These are phyloP conservation scores for Dovyalis caffra DNA, from an alignment of 345 rosid genomes.

Conservation along the genomic window DNA sequence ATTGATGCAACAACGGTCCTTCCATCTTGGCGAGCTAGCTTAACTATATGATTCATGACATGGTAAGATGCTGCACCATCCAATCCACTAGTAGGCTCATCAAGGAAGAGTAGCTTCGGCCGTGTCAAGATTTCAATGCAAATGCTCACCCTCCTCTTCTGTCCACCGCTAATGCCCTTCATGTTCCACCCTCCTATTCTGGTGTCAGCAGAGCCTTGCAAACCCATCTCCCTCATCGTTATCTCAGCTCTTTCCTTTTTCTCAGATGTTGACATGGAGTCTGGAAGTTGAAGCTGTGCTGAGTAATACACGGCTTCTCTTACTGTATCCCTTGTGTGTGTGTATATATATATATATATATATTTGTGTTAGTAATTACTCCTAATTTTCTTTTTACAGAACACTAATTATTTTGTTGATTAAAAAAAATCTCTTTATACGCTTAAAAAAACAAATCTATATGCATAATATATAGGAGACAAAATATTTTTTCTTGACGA, in stretches of 20 bases:
- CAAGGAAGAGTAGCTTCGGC: constrained; percentile 49
- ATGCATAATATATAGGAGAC: too few species aligned
- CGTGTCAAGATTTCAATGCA: constrained; percentile 49
- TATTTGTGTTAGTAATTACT: too few species aligned
- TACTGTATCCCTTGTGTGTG: too few species aligned
- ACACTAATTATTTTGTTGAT: too few species aligned
- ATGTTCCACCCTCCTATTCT: constrained; percentile 54
- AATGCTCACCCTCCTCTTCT: too few species aligned
- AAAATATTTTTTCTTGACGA: too few species aligned
- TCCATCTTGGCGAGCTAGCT: constrained; percentile 31
- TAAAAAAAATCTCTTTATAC: too few species aligned
- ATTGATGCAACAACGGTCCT: constrained; percentile 42
- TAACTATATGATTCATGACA: constrained; percentile 44
- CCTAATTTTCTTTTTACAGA: too few species aligned
- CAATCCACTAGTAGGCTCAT: constrained; percentile 54
- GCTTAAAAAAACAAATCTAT: too few species aligned
- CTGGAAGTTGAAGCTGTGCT: constrained; percentile 52
- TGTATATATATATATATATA: too few species aligned
- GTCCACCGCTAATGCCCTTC: constrained; percentile 57
- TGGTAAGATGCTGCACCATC: constrained; percentile 56
- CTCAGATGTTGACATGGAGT: constrained; percentile 38
- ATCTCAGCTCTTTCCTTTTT: constrained; percentile 49
- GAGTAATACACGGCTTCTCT: constrained; percentile 51
- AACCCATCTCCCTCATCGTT: constrained; percentile 54
- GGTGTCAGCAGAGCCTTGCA: constrained; percentile 37